Evolutionary conservation across 2,329 filamentous ascomycete genomes (phyloP), one percentile per base, ranked within the genome.

Genomic region (Phyllosticta citriasiana): DNA sequence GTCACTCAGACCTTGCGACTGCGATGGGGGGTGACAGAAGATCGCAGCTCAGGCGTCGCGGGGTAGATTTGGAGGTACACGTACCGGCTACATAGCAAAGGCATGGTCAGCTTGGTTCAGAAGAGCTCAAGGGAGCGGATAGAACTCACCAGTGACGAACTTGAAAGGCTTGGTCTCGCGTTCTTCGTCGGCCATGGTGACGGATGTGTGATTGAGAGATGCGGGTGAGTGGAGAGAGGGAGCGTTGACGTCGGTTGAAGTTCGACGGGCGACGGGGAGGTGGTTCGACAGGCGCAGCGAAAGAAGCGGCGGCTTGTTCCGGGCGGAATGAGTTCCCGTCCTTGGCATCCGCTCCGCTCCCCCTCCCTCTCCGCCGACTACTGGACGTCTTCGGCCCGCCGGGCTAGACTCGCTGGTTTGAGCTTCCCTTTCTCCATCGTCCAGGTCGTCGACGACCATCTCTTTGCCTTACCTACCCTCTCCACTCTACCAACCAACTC

Each of bases 121-220:
- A 67, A 65, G 66, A 68, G 62, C 64, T 66, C 67, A 70, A 64
- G 69, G 69, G 65, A 55, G 62, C 63, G 63, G 64, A 27, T 50
- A 5, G n/a, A 55, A 77, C 90, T 78, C 85, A 96, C 92, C 93
- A 82, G 93, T 97, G 75, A 97, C 94, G 82, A 97, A 97, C 89
- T 99, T 99, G 88, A 99, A 99, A 79, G 95, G 95, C 87, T 97
- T 99, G 81, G 92, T 97, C 78, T 96, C 89, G 74, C 85, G 82
- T 73, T 90, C 87, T 75, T 89, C 89, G 80, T 95, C 90, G 77
- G 91, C 88, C 93, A 99, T 99, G 71, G 80, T 92, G 84, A 78
- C 79, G 73, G 75, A 75, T 72, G 59, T 63, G 68, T 35, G 65
- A 58, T 66, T 67, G 67, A 69, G 68, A 67, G 67, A 69, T 65